Evolutionary conservation across 1,284 basidiomycete species (phyloP).

Genomic region (Cryptococcus sp.): DNA sequence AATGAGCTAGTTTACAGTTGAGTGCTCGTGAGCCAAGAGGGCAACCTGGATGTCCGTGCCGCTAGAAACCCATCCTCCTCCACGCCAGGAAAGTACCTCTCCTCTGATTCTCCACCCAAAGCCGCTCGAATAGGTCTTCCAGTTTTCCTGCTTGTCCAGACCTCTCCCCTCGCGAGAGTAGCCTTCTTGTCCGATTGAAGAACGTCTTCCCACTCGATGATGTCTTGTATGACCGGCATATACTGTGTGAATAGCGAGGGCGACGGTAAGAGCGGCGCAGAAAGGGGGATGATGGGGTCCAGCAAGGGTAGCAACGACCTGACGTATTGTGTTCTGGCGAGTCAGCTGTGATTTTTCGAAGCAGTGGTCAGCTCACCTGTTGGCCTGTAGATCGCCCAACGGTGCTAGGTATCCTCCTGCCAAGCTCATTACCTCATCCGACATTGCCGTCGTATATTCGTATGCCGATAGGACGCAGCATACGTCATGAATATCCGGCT

Average conservation of each 20-base stretch:
- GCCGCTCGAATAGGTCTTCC: slow-evolving; percentile 28
- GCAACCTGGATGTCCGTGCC: background rate
- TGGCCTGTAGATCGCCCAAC: slow-evolving; percentile 11
- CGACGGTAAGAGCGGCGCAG: slow-evolving; percentile 47
- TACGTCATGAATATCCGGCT: slow-evolving; percentile 30
- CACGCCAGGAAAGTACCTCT: slow-evolving; percentile 3
- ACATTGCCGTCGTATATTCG: slow-evolving; percentile 20
- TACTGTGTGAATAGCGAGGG: slow-evolving; percentile 60
- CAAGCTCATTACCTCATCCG: slow-evolving; percentile 40
- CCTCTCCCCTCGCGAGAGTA: slow-evolving; percentile 24
- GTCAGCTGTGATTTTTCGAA: background rate
- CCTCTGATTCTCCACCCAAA: slow-evolving; percentile 1
- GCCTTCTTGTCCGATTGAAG: slow-evolving; percentile 33
- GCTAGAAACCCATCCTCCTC: background rate
- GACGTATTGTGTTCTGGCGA: slow-evolving; percentile 24
- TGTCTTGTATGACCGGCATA: slow-evolving; percentile 61
- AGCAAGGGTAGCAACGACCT: slow-evolving; percentile 48
- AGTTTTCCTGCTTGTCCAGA: slow-evolving; percentile 34
- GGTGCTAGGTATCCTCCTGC: slow-evolving; percentile 8
- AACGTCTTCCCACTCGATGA: slow-evolving; percentile 64
- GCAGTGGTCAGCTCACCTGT: background rate
- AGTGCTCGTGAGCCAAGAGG: too few relatives aligned
- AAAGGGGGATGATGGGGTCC: slow-evolving; percentile 46
- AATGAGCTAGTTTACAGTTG: too few relatives aligned
- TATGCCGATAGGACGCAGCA: slow-evolving; percentile 11